phyloP scores from a whole-genome alignment of 257 asterid species.

The Thymus quinquecostatus region DNA sequence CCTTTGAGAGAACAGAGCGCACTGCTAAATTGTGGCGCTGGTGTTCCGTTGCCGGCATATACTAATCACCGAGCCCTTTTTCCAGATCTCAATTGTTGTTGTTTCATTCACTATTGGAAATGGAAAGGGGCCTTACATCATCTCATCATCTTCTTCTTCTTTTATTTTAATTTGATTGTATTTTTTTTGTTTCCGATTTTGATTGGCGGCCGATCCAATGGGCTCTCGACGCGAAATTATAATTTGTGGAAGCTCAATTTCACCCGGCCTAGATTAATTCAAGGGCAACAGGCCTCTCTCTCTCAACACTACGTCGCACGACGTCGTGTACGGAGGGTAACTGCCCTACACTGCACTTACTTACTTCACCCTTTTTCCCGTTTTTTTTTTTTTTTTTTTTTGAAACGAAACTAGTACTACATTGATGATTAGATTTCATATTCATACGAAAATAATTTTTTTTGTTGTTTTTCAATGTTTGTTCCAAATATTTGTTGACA shows the following conservation, averaged over 20 bases:
- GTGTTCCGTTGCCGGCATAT: conserved; percentile 85
- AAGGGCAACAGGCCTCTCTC: neutral
- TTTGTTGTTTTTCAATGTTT: too few species aligned
- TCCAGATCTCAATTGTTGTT: conserved; percentile 22
- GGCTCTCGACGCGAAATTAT: conserved; percentile 45
- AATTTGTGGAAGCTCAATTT: conserved; percentile 34
- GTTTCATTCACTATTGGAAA: conserved; percentile 26
- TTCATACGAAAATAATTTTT: too few species aligned
- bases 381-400: too few species aligned
- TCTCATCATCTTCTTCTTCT: neutral
- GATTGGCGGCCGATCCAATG: conserved; percentile 70
- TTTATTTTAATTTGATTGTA: too few species aligned
- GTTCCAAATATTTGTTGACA: too few species aligned
- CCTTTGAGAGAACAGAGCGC: conserved; percentile 65
- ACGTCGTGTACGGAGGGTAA: conserved; percentile 12
- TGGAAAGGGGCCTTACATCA: conserved; percentile 37
- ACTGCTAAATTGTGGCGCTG: conserved; percentile 44
- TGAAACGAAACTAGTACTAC: too few species aligned
- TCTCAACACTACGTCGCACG: too few species aligned
- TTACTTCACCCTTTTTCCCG: too few species aligned
- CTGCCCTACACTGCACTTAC: conserved; percentile 25
- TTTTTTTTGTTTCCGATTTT: neutral
- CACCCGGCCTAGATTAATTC: conserved; percentile 34
- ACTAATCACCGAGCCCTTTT: conserved; percentile 35
- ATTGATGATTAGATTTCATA: too few species aligned